Base-by-base conservation (phyloP, 2,329 filamentous ascomycete genomes). In the Elsinoe australis region DNA sequence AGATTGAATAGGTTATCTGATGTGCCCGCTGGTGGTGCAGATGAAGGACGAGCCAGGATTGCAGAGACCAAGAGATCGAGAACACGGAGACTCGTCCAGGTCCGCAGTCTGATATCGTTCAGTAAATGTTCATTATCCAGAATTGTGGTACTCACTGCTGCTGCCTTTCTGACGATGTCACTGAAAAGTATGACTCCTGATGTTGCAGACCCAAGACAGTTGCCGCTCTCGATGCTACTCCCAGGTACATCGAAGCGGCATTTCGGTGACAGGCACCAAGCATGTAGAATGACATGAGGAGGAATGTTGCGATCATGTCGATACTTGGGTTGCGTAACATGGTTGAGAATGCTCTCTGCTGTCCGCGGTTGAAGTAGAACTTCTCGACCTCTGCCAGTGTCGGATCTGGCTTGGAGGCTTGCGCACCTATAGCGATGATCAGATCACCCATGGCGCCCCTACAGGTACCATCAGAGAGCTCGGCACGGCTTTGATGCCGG, bases 231-330 rank as follows among this genome's bases (percentile, higher is more conserved):
- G 73, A 68, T 1, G 78, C 78, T 6, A 81, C 71, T 0, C 78
- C 78, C 2, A 82, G 59, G 49, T 81, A 81, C 74, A 82, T 79
- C 47, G 79, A 82, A 0, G 78, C 78, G 0, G 77, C 69, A 49
- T 80, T 80, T 6, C 76, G 67, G 24, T 74, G 73, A 46, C 76
- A 80, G 3, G 74, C 73, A 0, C 74, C 75, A 2, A 78, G 67
- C 70, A 79, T 75, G 53, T 78, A 80, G 52, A 78, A 78, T 0
- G 75, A 69, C 71, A 80, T 74, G 12, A 79, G 63, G 0, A 78
- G 59, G 52, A 78, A 80, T 0, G 67, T 63, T 12, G 72, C 64
- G 3, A 76, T 70, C 56, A 78, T 64, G 39, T 75, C 67, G 8
- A 78, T 60, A 29, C 71, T 76, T 0, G 75, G 75, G 50, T 76